phyloP scores from a whole-genome alignment of 768 basidiomycete species.

The Boletus sp. region DNA sequence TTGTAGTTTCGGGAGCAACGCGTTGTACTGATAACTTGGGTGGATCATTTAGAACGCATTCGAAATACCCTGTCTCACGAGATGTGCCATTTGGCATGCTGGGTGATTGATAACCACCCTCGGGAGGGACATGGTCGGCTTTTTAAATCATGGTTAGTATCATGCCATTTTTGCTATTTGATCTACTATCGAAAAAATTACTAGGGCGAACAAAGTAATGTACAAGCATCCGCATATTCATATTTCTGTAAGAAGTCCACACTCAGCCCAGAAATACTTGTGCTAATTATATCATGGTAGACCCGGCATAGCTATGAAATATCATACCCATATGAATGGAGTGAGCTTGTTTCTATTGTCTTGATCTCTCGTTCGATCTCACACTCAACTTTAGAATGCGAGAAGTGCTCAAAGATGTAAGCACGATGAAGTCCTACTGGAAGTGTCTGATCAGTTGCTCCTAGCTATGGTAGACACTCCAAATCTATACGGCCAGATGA shows the following conservation, averaged over 20 bases:
- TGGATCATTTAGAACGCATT: conserved; percentile 58
- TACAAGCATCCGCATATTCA: conserved; percentile 61
- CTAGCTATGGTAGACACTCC: conserved; percentile 69
- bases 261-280: conserved; percentile 2
- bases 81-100: conserved; percentile 89
- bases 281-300: conserved; percentile 33
- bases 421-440: conserved; percentile 9
- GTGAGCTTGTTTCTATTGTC: conserved; percentile 37
- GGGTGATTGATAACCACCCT: conserved; percentile 70
- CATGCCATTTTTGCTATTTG: not conserved
- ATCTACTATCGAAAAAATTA: not conserved
- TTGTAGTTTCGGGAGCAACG: not conserved
- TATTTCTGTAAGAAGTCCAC: conserved; percentile 53
- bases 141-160: conserved; percentile 66
- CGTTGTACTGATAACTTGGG: not conserved
- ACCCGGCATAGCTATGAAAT: conserved; percentile 76
- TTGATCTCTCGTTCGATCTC: not conserved
- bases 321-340: conserved; percentile 68
- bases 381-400: conserved; percentile 47
- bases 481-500: conserved; percentile 68
- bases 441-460: conserved; percentile 3
- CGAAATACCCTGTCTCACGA: conserved; percentile 83
- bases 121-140: conserved; percentile 70
- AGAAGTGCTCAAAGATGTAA: conserved; percentile 60
- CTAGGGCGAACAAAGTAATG: conserved; percentile 69